A percentile compares a stretch with the other conserved stretches of the same genome.
These are phyloP conservation scores for Linanthus parryae DNA, from an alignment of 148 eudicot genomes.

Conservation along the genomic window DNA sequence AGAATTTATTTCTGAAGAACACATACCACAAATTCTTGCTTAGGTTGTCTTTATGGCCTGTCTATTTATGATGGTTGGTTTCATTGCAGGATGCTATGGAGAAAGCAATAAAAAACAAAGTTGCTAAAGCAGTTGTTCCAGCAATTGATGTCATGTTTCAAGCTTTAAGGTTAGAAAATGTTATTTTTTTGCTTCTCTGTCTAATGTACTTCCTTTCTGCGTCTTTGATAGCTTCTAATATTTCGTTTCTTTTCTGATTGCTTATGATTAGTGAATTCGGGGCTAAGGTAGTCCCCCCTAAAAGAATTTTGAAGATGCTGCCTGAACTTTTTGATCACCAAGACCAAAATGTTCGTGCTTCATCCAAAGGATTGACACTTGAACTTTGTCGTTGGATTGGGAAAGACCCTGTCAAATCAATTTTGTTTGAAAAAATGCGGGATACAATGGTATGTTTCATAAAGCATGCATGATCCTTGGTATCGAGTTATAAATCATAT, in stretches of 20 bases:
- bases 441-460: slow-evolving; percentile 84
- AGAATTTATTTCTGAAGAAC: slow-evolving; percentile 3
- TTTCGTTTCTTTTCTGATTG: background rate
- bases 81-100: slow-evolving; percentile 90
- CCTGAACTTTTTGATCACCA: slow-evolving; percentile 99
- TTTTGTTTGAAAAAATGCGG: slow-evolving; percentile 95
- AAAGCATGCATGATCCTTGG: background rate
- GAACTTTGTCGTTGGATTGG: slow-evolving; percentile 99
- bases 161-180: slow-evolving; percentile 68
- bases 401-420: slow-evolving; percentile 93
- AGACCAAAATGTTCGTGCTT: slow-evolving; percentile 99
- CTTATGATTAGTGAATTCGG: slow-evolving; percentile 80
- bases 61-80: background rate
- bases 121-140: slow-evolving; percentile 98
- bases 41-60: background rate
- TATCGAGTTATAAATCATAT: slow-evolving; percentile 4
- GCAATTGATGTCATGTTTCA: slow-evolving; percentile 99
- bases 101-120: slow-evolving; percentile 91
- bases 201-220: background rate
- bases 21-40: background rate
- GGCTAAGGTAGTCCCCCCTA: slow-evolving; percentile 88
- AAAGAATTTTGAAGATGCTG: slow-evolving; percentile 97
- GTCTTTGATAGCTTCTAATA: background rate
- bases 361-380: slow-evolving; percentile 94
- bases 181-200: background rate